Base-by-base conservation (phyloP, 1,284 basidiomycete genomes). In the Leccinum pallidistipes region DNA sequence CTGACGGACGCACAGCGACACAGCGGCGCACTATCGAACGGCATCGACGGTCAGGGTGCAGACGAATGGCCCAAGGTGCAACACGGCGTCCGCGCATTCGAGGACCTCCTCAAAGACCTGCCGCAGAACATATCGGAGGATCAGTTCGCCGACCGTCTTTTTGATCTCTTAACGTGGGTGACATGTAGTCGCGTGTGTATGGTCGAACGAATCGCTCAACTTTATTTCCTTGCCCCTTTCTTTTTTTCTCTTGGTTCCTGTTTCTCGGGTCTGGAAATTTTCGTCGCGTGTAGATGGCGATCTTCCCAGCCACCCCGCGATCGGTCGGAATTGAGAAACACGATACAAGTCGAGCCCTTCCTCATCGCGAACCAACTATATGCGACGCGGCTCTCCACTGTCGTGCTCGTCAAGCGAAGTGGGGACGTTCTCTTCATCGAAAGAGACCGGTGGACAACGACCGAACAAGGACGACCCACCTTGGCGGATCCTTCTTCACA, bases 351-450 rank as follows among this genome's bases (percentile, higher is more conserved):
- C 60, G 73, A 77, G 36, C 87, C 88, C 27, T 18, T 87, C 14
- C 53, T 69, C 27, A 58, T 70, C 36, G 56, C 68, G 7, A 4
- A 59, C 56, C 62, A 62, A 60, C 56, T 71, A 64, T 91, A 91
- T 69, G 90, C 83, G 53, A 93, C 91, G 38, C 86, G 91, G 12
- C 74, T 90, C 53, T 84, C 91, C 58, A 92, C 87, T 7, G 83
- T 91, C 53, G 72, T 93, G 49, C 81, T 93, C 62, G 79, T 93
- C 40, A 78, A 80, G 60, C 81, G 81, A 64, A 80, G 81, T 62
- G 87, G 90, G 50, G 72, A 79, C 40, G 88, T 83, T 11, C 62
- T 83, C 14, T 92, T 91, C 69, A 77, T 88, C 56, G 91, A 93
- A 71, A 77, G 88, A 60, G 90, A 93, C 71, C 77, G 85, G 52